A percentile compares a stretch with the other conserved stretches of the same genome.
Conservation (phyloP, 129 eudicot species). For the Solidago caesia region DNA sequence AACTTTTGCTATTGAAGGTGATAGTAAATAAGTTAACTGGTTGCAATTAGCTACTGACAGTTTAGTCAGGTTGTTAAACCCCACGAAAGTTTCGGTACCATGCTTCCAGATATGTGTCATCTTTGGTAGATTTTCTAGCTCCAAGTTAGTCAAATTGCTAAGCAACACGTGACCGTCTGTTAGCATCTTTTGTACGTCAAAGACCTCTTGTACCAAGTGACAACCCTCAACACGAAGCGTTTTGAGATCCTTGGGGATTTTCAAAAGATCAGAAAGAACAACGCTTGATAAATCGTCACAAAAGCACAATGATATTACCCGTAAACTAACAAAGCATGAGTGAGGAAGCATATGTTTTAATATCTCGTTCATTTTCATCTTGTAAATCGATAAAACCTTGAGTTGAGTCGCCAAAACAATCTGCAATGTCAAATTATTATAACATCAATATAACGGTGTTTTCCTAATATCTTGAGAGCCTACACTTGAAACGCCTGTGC, state of each 20-base stretch:
- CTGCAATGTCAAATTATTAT: slow-evolving; percentile 12
- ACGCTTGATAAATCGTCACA: slow-evolving; percentile 29
- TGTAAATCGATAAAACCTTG: slow-evolving; percentile 22
- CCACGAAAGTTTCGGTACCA: slow-evolving; percentile 18
- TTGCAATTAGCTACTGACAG: slow-evolving; percentile 24
- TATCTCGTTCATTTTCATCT: slow-evolving; percentile 22
- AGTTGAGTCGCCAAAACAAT: slow-evolving; percentile 25
- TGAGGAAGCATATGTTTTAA: slow-evolving; percentile 14
- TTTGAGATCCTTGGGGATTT: slow-evolving; percentile 20
- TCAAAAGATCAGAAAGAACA: slow-evolving; percentile 13
- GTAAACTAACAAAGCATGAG: slow-evolving; percentile 11
- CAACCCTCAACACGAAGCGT: slow-evolving; percentile 25
- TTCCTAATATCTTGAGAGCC: not conserved
- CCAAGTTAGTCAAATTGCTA: slow-evolving; percentile 20
- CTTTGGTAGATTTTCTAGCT: slow-evolving; percentile 7
- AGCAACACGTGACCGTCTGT: slow-evolving; percentile 17
- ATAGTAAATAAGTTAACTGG: slow-evolving; percentile 12
- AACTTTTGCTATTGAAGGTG: slow-evolving; percentile 11
- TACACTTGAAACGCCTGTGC: not conserved
- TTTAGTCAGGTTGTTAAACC: slow-evolving; percentile 30
- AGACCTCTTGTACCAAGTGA: slow-evolving; percentile 14
- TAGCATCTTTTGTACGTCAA: slow-evolving; percentile 15
- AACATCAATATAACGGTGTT: not conserved
- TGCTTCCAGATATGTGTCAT: slow-evolving; percentile 32
- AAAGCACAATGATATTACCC: slow-evolving; percentile 25